Percentiles rank a stretch among this genome's conserved stretches.
Evolutionary conservation across 2,329 filamentous ascomycete genomes (phyloP).

Genomic region (Penicillium sp.): DNA sequence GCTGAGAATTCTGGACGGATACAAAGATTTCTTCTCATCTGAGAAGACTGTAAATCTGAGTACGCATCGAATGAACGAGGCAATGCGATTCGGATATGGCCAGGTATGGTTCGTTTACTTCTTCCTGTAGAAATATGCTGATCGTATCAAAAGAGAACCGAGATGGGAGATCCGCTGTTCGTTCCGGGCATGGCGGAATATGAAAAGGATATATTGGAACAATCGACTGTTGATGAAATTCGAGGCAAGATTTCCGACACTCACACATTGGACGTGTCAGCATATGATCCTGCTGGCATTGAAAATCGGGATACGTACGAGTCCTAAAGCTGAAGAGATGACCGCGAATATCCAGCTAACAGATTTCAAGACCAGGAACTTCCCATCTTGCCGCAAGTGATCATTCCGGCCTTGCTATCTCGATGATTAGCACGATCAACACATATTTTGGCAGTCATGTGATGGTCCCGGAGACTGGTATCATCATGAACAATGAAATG

Average conservation of each 20-base stretch:
- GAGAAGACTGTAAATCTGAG: slow-evolving; percentile 62
- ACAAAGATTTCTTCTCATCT: slow-evolving; percentile 61
- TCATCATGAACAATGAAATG: slow-evolving; percentile 71
- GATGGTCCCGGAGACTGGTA: slow-evolving; percentile 77
- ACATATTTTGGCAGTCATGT: slow-evolving; percentile 78
- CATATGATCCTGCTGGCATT: slow-evolving; percentile 70
- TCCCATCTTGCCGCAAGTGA: slow-evolving; percentile 66
- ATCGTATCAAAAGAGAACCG: slow-evolving; percentile 57
- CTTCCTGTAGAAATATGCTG: not conserved
- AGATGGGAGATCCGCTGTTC: slow-evolving; percentile 80
- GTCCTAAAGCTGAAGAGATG: not conserved
- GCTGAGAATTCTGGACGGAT: slow-evolving; percentile 82
- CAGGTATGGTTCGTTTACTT: slow-evolving; percentile 32
- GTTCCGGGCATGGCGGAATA: slow-evolving; percentile 63
- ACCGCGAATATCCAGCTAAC: not conserved
- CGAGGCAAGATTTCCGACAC: slow-evolving; percentile 70
- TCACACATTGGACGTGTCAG: slow-evolving; percentile 68
- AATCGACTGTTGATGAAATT: slow-evolving; percentile 59
- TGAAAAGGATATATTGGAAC: slow-evolving; percentile 68
- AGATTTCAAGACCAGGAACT: slow-evolving; percentile 47
- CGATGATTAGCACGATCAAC: slow-evolving; percentile 85
- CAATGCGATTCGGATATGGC: slow-evolving; percentile 86
- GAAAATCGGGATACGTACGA: slow-evolving; percentile 64
- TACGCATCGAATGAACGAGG: slow-evolving; percentile 81
- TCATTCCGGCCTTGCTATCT: slow-evolving; percentile 70